These are phyloP conservation scores for Suillus paluster DNA, from an alignment of 768 basidiomycete genomes.

Conservation along the genomic window DNA sequence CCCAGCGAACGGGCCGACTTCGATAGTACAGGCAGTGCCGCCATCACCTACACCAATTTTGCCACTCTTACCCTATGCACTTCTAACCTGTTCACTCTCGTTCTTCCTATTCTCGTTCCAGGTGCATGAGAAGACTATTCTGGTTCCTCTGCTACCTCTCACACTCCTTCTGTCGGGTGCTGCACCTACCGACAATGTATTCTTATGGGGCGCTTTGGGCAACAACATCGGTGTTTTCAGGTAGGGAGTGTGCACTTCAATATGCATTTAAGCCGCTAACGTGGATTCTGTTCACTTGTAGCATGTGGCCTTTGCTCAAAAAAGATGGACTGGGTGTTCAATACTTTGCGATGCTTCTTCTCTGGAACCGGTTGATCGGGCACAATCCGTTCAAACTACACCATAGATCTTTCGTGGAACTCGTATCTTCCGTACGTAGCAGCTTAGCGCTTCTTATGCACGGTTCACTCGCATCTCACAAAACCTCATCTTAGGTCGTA, in stretches of 20 bases:
- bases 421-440: constrained; percentile 52
- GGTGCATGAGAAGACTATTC: constrained; percentile 93
- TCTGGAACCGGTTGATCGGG: constrained; percentile 88
- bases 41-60: constrained; percentile 54
- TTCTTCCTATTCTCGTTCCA: constrained; percentile 98
- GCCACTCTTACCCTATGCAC: constrained; percentile 76
- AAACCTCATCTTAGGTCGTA: constrained; percentile 41
- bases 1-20: not conserved
- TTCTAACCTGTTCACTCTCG: constrained; percentile 82
- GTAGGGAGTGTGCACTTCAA: constrained; percentile 45
- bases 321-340: constrained; percentile 78
- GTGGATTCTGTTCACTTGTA: constrained; percentile 29
- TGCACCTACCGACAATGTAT: constrained; percentile 27
- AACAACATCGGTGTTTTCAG: constrained; percentile 91
- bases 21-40: not conserved
- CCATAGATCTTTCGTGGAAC: constrained; percentile 50
- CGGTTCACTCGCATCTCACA: not conserved
- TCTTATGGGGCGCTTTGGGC: constrained; percentile 42
- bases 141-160: constrained; percentile 84
- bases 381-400: constrained; percentile 64
- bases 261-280: constrained; percentile 5
- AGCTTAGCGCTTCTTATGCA: constrained; percentile 2
- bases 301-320: constrained; percentile 92
- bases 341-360: constrained; percentile 64
- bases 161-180: constrained; percentile 71